Percentiles rank a stretch among this genome's conserved stretches.
phyloP scores from a whole-genome alignment of 495 filamentous ascomycete species.

The Aspergillus conjunctus region DNA sequence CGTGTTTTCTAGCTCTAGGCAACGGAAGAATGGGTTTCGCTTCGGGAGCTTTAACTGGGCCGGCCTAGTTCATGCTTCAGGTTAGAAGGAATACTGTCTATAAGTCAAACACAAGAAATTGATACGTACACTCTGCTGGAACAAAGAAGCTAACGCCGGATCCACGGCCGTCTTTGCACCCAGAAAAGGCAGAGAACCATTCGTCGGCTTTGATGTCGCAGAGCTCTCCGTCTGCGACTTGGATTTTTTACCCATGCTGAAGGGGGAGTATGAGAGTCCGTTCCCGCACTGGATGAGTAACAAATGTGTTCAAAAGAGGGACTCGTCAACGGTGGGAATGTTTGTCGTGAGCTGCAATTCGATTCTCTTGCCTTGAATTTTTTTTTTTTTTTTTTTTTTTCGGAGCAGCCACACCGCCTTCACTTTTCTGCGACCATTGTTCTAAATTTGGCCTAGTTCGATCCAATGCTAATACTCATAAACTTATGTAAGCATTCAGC shows the following conservation, averaged over 20 bases:
- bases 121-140: conserved; percentile 71
- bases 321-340: too few relatives aligned
- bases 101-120: conserved; percentile 23
- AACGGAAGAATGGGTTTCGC: conserved; percentile 46
- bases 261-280: too few relatives aligned
- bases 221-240: conserved; percentile 38
- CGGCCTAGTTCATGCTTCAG: conserved; percentile 53
- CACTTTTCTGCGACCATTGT: too few relatives aligned
- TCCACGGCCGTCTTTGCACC: conserved; percentile 58
- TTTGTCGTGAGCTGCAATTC: too few relatives aligned
- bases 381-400: too few relatives aligned
- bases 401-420: too few relatives aligned
- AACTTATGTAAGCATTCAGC: too few relatives aligned
- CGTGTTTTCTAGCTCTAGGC: conserved; percentile 13
- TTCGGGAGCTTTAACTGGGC: conserved; percentile 63
- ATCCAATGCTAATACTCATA: too few relatives aligned
- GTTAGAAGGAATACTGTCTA: conserved; percentile 7
- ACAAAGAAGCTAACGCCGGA: conserved; percentile 75
- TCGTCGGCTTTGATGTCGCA: conserved; percentile 14
- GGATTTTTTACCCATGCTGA: conserved; percentile 47
- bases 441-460: too few relatives aligned
- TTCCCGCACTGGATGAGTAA: too few relatives aligned
- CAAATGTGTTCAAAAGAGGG: too few relatives aligned
- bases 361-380: too few relatives aligned
- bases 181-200: conserved; percentile 38